These are phyloP conservation scores for Ambrosiella xylebori DNA, from an alignment of 2,329 filamentous ascomycete species.

Conservation along the genomic window DNA sequence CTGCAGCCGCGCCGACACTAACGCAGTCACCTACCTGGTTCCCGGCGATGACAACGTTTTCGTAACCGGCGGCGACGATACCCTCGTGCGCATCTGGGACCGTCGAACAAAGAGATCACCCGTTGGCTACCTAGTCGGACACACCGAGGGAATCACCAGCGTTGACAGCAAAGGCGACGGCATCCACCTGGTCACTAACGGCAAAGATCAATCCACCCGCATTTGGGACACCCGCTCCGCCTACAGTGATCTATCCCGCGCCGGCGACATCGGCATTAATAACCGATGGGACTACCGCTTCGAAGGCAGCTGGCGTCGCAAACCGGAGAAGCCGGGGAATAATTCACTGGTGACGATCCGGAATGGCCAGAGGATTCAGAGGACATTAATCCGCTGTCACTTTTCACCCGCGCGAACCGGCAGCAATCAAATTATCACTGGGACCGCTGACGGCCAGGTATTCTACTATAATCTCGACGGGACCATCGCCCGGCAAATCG, in stretches of 20 bases:
- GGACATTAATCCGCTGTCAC: conserved; percentile 85
- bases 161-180: conserved; percentile 55
- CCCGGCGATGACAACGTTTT: conserved; percentile 77
- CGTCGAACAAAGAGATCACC: conserved; percentile 58
- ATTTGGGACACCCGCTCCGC: conserved; percentile 68
- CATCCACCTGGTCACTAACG: conserved; percentile 78
- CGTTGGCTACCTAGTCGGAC: conserved; percentile 48
- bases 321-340: conserved; percentile 23
- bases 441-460: conserved; percentile 75
- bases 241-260: conserved; percentile 38
- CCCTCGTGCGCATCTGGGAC: conserved; percentile 92
- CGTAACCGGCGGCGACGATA: conserved; percentile 90
- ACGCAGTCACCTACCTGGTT: conserved; percentile 92
- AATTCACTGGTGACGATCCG: conserved; percentile 88
- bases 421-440: conserved; percentile 82
- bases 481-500: conserved; percentile 58
- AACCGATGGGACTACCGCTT: neutral
- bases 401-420: conserved; percentile 83
- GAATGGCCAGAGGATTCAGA: conserved; percentile 62
- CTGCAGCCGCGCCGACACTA: conserved; percentile 66
- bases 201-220: conserved; percentile 94
- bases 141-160: conserved; percentile 50
- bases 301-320: neutral
- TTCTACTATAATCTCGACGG: conserved; percentile 91
- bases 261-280: conserved; percentile 30